These are phyloP conservation scores for Colletotrichum cereale DNA, from an alignment of 2,329 filamentous ascomycete genomes.

Conservation along the genomic window DNA sequence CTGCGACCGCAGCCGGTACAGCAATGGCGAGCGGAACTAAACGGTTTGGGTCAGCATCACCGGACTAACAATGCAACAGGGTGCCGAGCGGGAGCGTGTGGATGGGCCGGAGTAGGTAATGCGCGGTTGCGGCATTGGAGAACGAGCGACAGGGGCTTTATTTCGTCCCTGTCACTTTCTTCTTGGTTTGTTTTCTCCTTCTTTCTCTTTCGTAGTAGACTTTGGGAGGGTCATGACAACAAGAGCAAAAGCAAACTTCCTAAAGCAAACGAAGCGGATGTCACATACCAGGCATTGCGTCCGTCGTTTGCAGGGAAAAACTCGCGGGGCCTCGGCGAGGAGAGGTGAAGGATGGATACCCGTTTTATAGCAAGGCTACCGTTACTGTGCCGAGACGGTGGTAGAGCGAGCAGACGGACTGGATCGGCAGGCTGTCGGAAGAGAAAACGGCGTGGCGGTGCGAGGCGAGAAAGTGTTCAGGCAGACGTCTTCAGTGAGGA, in stretches of 20 bases:
- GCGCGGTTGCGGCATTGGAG: constrained; percentile 5
- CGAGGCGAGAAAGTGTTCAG: constrained; percentile 1
- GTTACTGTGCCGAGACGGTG: not conserved
- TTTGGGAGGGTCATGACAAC: not conserved
- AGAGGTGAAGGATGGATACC: not conserved
- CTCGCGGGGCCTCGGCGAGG: not conserved
- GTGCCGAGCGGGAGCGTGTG: not conserved
- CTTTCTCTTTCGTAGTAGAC: not conserved
- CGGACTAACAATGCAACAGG: not conserved
- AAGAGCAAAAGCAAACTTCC: too few species aligned
- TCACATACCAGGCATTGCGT: constrained; percentile 36
- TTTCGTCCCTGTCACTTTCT: too few species aligned
- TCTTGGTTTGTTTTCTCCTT: not conserved
- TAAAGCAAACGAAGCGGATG: not conserved
- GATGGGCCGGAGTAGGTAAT: constrained; percentile 19
- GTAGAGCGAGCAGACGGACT: not conserved
- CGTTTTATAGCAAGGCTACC: not conserved
- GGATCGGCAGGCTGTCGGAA: not conserved
- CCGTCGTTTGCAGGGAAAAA: not conserved
- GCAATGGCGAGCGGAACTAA: constrained; percentile 67
- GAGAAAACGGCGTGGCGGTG: constrained; percentile 3
- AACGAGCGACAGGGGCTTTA: not conserved
- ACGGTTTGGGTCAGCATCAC: constrained; percentile 23
- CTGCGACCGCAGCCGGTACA: constrained; percentile 73
- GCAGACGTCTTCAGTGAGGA: not conserved